Evolutionary conservation across 306 rosid genomes (phyloP), one percentile per base, ranked within the genome.

Genomic region (Pterocarpus macrocarpus): DNA sequence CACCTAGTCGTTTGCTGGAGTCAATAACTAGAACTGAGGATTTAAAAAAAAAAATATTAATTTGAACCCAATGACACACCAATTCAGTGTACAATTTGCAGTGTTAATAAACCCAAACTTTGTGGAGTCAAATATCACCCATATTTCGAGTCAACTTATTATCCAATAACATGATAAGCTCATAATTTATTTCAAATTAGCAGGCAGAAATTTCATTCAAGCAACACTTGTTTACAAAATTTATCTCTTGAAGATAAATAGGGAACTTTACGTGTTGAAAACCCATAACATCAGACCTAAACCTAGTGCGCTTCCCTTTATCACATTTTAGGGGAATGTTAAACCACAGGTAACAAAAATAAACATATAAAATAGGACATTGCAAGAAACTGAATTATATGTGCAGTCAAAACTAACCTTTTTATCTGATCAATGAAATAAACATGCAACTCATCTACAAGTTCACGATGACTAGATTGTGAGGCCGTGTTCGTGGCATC

Each of bases 401-500:
- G 17, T 56, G 74, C 66, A 75, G 35, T 76, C n/a, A 30, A 28
- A 68, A 66, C 35, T 65, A 30, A 63, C 49, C 65, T 7, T 59
- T n/a, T 47, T 82, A 93, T 98, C 97, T 96, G 91, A 78, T 96
- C 99, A 83, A 96, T 96, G 89, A 96, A 96, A 82, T 94, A 96
- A 63, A 96, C 92, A 36, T 93, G 98, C 88, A 96, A 91, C 89
- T 96, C 99, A 85, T 96, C 99, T 0, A 98, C 98, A 80, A 96
- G 97, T 88, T 96, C 98, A 55, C 99, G 99, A 76, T 96, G 98
- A 53, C 99, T 98, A 39, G 99, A 96, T 80, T 96, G 99, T 32
- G 99, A 96, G 57, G 98, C 97, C 63, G 99, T 93, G 91, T 96
- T 98, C 98, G 94, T 96, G 82, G 98, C 98, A 90, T 96, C 99